A percentile compares a stretch with the other conserved stretches of the same genome.
These are phyloP conservation scores for Aspergillus sojae DNA, from an alignment of 2,329 filamentous ascomycete species.

Conservation along the genomic window DNA sequence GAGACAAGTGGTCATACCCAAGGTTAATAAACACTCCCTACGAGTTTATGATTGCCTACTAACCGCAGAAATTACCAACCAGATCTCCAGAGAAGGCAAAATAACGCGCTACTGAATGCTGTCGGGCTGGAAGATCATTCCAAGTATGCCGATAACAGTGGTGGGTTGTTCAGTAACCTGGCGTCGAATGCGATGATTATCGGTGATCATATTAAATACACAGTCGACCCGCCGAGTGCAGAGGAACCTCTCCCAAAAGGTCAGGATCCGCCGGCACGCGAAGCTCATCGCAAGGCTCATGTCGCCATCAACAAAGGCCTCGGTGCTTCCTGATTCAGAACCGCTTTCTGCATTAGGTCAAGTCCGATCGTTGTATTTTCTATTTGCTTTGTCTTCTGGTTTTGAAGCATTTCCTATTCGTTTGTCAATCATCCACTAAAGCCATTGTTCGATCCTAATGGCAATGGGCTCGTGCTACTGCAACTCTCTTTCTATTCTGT, in stretches of 20 bases:
- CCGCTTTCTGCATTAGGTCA: neutral
- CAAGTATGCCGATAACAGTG: neutral
- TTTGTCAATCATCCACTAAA: too few species aligned
- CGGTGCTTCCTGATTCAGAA: neutral
- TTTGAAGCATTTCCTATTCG: neutral
- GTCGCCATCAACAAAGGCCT: neutral
- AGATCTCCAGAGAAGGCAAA: neutral
- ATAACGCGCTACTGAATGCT: neutral
- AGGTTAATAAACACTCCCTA: neutral
- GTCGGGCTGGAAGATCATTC: neutral
- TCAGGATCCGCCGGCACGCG: neutral
- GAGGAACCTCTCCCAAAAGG: neutral
- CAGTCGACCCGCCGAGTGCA: neutral
- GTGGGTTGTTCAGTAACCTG: neutral
- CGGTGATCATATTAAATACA: conserved; percentile 1
- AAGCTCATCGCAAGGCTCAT: conserved; percentile 6
- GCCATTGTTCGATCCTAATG: too few species aligned
- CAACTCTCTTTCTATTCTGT: neutral
- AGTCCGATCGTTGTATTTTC: neutral
- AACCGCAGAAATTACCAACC: neutral
- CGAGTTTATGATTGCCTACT: neutral
- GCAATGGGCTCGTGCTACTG: neutral
- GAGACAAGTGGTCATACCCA: neutral
- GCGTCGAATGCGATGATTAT: neutral
- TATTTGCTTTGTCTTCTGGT: neutral